Base-by-base conservation (phyloP, 805 yeast genomes). In the Pichia gijzeniarum region DNA sequence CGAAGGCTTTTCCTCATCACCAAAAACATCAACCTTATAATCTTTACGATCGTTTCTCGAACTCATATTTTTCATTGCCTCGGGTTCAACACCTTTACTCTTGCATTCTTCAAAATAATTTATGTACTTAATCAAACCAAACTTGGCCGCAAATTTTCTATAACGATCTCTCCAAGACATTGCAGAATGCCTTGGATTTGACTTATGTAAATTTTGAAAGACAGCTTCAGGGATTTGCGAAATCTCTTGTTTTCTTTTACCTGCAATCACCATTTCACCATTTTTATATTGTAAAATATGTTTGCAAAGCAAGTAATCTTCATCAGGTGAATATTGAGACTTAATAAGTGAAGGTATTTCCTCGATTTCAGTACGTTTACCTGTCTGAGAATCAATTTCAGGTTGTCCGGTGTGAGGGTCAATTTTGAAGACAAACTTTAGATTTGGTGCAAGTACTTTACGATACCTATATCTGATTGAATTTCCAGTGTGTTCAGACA, bases 111-210 rank as follows among this genome's bases (percentile, higher is more conserved):
- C 77, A 59, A 76, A 82, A 54, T 79, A 78, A 3, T 58, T 56
- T 35, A 79, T 67, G 55, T 77, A 84, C 35, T 70, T 68, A 50
- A 74, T 76, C 45, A 83, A 69, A 27, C 89, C 89, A 55, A 72
- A 79, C n/a, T 69, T 68, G 3, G 75, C 60, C 10, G 82, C 77
- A 62, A 82, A 83, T 62, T 83, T 85, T 52, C 91, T 68, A 60
- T 76, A 85, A 51, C 93, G 71, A 59, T 85, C 93, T 61, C 93
- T 77, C 90, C 91, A 85, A n/a, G 90, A 80, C 56, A 76, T 74
- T 39, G 72, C 71, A 3, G 85, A 68, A 60, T 85, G 93, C 32
- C 71, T 64, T 10, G 82, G 75, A 45, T 65, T 58, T 33, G 56
- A 57, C 30, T 64, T 59, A 38, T 69, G 65, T 48, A 74, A 58